These are phyloP conservation scores for Fusarium concolor DNA, from an alignment of 2,329 filamentous ascomycete species.

Conservation along the genomic window DNA sequence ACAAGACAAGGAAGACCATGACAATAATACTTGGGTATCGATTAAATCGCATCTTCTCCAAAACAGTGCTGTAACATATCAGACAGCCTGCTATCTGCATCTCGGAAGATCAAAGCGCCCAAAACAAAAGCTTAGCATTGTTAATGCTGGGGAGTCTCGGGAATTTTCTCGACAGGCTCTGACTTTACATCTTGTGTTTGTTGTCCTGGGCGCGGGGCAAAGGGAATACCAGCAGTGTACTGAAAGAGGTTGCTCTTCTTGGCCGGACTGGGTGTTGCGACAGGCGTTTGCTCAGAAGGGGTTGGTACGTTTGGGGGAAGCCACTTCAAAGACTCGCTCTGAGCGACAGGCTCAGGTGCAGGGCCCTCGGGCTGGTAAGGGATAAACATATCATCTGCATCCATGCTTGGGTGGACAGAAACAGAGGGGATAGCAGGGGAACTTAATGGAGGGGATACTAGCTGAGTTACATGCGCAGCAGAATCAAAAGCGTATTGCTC, in stretches of 20 bases:
- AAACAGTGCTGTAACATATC: constrained; percentile 6
- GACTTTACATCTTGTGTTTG: constrained; percentile 12
- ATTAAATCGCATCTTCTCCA: constrained; percentile 6
- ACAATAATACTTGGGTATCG: constrained; percentile 25
- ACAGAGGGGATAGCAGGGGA: constrained; percentile 49
- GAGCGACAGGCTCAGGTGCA: constrained; percentile 52
- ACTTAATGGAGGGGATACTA: constrained; percentile 43
- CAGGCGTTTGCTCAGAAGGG: constrained; percentile 51
- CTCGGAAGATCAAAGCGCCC: background rate
- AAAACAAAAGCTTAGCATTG: background rate
- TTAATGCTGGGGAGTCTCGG: constrained; percentile 17
- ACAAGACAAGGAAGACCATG: constrained; percentile 20
- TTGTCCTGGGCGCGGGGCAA: constrained; percentile 52
- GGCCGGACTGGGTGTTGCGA: constrained; percentile 50
- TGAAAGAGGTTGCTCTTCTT: constrained; percentile 53
- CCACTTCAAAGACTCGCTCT: constrained; percentile 61
- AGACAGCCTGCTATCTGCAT: constrained; percentile 20
- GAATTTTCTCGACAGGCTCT: constrained; percentile 12
- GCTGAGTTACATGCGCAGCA: constrained; percentile 39
- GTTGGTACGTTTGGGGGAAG: constrained; percentile 60
- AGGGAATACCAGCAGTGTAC: constrained; percentile 61
- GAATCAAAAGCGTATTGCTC: constrained; percentile 39
- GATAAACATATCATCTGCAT: constrained; percentile 59
- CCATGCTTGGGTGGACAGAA: constrained; percentile 42
- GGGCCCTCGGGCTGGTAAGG: constrained; percentile 68